Percentiles rank a stretch among this genome's conserved stretches.
phyloP scores from a whole-genome alignment of 148 eudicot genomes.

The Rhododendron molle region DNA sequence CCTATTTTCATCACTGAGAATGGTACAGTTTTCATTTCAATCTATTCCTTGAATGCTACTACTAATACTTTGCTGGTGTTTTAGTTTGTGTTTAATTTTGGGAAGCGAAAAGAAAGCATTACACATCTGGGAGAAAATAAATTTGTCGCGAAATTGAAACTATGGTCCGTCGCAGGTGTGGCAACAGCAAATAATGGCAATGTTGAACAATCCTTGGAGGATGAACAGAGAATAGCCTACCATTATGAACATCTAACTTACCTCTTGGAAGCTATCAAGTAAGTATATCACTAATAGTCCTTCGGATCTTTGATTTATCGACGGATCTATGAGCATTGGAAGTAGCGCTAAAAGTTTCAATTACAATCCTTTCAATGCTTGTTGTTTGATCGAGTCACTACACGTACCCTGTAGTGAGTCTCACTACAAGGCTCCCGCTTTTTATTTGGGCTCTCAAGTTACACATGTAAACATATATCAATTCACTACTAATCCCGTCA shows the following conservation, averaged over 20 bases:
- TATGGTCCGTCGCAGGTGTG: not conserved
- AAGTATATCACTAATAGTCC: not conserved
- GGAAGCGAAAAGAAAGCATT: no score
- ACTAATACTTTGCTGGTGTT: not conserved
- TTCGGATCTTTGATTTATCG: not conserved
- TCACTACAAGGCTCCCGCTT: no score
- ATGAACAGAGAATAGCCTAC: constrained; percentile 6
- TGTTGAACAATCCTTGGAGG: constrained; percentile 8
- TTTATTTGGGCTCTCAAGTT: no score
- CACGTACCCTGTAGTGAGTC: no score
- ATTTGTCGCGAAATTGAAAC: not conserved
- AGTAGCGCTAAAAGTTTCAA: no score
- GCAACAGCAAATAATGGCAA: not conserved
- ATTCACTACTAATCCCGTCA: no score
- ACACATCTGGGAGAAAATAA: not conserved
- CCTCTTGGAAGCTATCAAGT: constrained; percentile 14
- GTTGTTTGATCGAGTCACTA: no score
- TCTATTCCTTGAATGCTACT: not conserved
- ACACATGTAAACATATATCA: no score
- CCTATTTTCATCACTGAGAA: constrained; percentile 15
- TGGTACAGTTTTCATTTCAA: not conserved
- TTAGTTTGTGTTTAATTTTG: no score
- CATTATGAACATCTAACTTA: constrained; percentile 6
- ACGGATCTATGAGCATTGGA: not conserved
- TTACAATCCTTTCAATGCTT: no score